These are phyloP conservation scores for Pseudogymnoascus sp. DNA, from an alignment of 2,329 filamentous ascomycete species.

Conservation along the genomic window DNA sequence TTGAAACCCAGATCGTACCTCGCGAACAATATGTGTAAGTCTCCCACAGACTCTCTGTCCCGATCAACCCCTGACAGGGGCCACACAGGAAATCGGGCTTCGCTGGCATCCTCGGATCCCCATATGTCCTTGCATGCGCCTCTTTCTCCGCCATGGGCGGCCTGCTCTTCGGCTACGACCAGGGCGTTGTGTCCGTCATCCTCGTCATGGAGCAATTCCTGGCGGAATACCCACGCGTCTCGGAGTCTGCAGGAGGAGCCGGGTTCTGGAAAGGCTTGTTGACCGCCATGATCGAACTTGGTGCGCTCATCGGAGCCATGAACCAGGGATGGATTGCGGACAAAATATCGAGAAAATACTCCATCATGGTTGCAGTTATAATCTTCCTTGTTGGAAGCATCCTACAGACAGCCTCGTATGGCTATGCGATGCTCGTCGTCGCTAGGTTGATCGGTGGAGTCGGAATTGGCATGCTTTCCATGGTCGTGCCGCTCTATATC, in stretches of 20 bases:
- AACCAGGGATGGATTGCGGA: slow-evolving; percentile 45
- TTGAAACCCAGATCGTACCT: not conserved
- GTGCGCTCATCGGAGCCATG: slow-evolving; percentile 39
- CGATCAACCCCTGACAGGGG: not conserved
- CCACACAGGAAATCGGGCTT: slow-evolving; percentile 20
- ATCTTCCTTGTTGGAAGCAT: slow-evolving; percentile 44
- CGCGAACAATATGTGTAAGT: slow-evolving; percentile 9
- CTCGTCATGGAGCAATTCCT: slow-evolving; percentile 33
- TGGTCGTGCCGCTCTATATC: slow-evolving; percentile 46
- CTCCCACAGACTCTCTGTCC: not conserved
- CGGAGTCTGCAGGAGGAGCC: slow-evolving; percentile 27
- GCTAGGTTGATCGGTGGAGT: slow-evolving; percentile 44
- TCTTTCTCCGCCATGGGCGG: slow-evolving; percentile 33
- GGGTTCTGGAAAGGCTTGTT: slow-evolving; percentile 27
- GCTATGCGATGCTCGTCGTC: slow-evolving; percentile 44
- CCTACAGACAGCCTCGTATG: slow-evolving; percentile 43
- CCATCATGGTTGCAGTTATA: slow-evolving; percentile 42
- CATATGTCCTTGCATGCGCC: slow-evolving; percentile 30
- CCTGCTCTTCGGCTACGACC: slow-evolving; percentile 36
- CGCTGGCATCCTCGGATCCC: slow-evolving; percentile 28
- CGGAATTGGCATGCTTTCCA: slow-evolving; percentile 44
- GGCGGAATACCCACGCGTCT: slow-evolving; percentile 29
- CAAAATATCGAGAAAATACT: slow-evolving; percentile 44
- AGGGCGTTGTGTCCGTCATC: slow-evolving; percentile 36
- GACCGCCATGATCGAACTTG: slow-evolving; percentile 49